These are phyloP conservation scores for Botrytis squamosa DNA, from an alignment of 2,329 filamentous ascomycete genomes.

Conservation along the genomic window DNA sequence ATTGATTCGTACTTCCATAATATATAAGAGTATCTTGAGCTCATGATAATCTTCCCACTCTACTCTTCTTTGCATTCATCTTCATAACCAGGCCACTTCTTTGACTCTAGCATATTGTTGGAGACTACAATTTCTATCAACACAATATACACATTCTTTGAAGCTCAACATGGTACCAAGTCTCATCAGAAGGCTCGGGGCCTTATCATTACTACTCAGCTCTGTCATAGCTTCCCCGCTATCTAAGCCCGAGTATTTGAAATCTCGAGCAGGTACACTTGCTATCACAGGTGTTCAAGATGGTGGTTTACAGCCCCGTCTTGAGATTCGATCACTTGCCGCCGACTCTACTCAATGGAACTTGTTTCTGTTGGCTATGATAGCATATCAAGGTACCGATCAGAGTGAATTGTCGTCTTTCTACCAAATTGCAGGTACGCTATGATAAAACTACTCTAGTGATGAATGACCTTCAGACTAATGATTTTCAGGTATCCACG, in stretches of 20 bases:
- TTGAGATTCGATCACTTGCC: slow-evolving; percentile 66
- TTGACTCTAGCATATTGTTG: neutral
- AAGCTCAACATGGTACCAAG: neutral
- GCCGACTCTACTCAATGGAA: slow-evolving; percentile 64
- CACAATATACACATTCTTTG: neutral
- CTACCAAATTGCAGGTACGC: slow-evolving; percentile 71
- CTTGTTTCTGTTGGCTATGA: slow-evolving; percentile 71
- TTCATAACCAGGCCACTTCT: neutral
- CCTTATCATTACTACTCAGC: neutral
- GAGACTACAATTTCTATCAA: neutral
- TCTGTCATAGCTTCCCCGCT: slow-evolving; percentile 9
- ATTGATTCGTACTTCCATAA: neutral
- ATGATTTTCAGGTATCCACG: slow-evolving; percentile 16
- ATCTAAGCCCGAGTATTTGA: neutral
- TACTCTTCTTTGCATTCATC: neutral
- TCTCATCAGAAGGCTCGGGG: slow-evolving; percentile 2
- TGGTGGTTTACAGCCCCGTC: slow-evolving; percentile 44
- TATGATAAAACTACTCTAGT: neutral
- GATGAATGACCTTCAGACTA: neutral
- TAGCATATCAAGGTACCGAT: slow-evolving; percentile 62
- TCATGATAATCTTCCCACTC: neutral
- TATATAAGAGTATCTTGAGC: neutral
- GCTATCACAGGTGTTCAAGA: slow-evolving; percentile 17
- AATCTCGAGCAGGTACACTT: slow-evolving; percentile 7
- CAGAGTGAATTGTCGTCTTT: slow-evolving; percentile 67